Conservation (phyloP, 1,284 basidiomycete species). For the Cutaneotrichosporon spelunceum region DNA sequence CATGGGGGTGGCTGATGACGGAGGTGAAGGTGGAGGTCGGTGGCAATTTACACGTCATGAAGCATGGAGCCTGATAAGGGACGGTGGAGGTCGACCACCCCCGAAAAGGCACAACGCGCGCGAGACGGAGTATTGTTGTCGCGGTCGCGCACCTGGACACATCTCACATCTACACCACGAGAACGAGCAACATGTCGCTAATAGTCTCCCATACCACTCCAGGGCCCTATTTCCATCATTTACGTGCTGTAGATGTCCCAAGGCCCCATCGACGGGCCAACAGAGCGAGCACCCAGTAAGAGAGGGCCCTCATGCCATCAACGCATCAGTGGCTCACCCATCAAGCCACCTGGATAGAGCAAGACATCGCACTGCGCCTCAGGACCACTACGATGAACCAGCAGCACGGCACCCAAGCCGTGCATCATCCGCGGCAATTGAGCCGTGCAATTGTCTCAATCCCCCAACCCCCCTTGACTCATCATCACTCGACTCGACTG, state of each 20-base stretch:
- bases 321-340: neutral
- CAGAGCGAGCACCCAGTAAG: neutral
- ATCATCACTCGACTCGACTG: no score
- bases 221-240: neutral
- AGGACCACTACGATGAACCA: neutral
- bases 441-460: no score
- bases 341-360: no score
- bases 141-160: neutral
- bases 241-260: neutral
- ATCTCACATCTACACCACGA: neutral
- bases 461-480: no score
- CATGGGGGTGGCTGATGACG: neutral
- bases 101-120: neutral
- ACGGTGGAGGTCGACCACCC: neutral
- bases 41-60: neutral
- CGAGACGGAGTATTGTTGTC: no score
- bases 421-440: neutral
- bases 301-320: neutral
- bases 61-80: no score
- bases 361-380: neutral
- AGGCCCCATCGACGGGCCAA: neutral
- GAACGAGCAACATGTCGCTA: neutral
- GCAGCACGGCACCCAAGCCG: neutral
- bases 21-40: slow-evolving; percentile 3
- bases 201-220: neutral